Conservation (phyloP, 2,329 filamentous ascomycete genomes). For the Ophiostoma novo-ulmi region DNA sequence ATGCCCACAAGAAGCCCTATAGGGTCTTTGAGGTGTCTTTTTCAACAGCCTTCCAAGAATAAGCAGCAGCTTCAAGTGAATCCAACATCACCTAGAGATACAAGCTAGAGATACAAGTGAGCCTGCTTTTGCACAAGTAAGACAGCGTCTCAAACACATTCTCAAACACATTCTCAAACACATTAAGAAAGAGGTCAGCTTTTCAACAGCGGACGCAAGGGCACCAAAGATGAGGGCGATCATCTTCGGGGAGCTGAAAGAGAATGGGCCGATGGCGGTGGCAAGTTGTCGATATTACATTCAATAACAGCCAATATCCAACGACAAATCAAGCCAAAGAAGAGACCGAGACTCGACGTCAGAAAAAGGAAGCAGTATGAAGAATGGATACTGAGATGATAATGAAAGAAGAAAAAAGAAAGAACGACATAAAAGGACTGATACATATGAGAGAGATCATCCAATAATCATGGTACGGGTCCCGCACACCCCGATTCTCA, state of each 20-base stretch:
- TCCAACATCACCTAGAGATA: neutral
- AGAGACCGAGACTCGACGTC: neutral
- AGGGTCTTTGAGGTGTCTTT: neutral
- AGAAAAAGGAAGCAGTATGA: neutral
- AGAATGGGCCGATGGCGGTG: conserved; percentile 12
- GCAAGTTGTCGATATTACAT: conserved; percentile 7
- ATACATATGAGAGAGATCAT: neutral
- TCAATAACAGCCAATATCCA: neutral
- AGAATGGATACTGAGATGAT: neutral
- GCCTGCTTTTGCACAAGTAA: neutral
- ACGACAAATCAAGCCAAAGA: neutral
- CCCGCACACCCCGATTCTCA: neutral
- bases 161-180: no score
- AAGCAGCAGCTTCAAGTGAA: neutral
- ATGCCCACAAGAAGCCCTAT: neutral
- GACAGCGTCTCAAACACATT: neutral
- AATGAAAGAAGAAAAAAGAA: neutral
- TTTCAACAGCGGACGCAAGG: conserved; percentile 7
- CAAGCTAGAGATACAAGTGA: neutral
- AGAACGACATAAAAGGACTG: neutral
- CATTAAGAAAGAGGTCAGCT: neutral
- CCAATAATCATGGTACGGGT: neutral
- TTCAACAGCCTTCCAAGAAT: neutral
- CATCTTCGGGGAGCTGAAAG: neutral
- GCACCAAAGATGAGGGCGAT: neutral